Percentiles rank a stretch among this genome's conserved stretches.
Evolutionary conservation across 352 stramenopile genomes (phyloP).

Genomic region (Pythium brassicae): DNA sequence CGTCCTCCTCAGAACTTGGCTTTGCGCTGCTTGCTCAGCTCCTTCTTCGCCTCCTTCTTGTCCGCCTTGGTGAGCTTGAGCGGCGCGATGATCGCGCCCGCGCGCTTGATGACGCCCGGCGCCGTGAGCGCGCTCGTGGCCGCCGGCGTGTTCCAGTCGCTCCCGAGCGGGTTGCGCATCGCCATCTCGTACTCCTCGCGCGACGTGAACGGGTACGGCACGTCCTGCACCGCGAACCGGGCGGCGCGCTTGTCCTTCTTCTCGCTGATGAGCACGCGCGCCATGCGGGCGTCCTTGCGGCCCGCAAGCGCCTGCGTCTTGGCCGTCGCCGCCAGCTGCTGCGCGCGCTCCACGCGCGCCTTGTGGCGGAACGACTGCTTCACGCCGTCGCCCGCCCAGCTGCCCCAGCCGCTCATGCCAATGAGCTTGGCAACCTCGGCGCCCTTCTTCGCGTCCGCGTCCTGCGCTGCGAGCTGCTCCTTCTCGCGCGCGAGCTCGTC

Average conservation of each 20-base stretch:
- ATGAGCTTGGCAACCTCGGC: conserved; percentile 75
- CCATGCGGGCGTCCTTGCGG: conserved; percentile 70
- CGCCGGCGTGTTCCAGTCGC: conserved; percentile 93
- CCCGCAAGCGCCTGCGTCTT: conserved; percentile 66
- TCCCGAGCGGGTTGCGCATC: conserved; percentile 93
- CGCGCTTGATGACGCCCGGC: conserved; percentile 91
- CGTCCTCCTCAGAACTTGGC: conserved; percentile 52
- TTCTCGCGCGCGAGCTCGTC: conserved; percentile 95
- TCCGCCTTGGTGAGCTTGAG: conserved; percentile 86
- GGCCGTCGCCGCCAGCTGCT: conserved; percentile 58
- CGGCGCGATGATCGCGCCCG: conserved; percentile 93
- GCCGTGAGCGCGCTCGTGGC: conserved; percentile 91
- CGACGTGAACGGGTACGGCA: conserved; percentile 98
- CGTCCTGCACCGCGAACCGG: conserved; percentile 81
- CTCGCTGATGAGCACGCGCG: conserved; percentile 79
- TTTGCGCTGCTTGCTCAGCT: conserved; percentile 76
- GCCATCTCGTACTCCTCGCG: conserved; percentile 96
- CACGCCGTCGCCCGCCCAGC: conserved; percentile 83
- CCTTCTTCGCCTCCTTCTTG: conserved; percentile 78
- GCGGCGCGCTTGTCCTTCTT: conserved; percentile 88
- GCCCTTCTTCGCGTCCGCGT: conserved; percentile 70
- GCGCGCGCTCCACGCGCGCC: conserved; percentile 73
- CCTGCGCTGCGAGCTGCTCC: conserved; percentile 56
- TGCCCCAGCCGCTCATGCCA: conserved; percentile 89
- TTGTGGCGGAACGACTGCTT: conserved; percentile 81